Percentiles rank a stretch among this genome's conserved stretches.
Conservation (phyloP, 768 basidiomycete species). For the Heimioporus sp. region DNA sequence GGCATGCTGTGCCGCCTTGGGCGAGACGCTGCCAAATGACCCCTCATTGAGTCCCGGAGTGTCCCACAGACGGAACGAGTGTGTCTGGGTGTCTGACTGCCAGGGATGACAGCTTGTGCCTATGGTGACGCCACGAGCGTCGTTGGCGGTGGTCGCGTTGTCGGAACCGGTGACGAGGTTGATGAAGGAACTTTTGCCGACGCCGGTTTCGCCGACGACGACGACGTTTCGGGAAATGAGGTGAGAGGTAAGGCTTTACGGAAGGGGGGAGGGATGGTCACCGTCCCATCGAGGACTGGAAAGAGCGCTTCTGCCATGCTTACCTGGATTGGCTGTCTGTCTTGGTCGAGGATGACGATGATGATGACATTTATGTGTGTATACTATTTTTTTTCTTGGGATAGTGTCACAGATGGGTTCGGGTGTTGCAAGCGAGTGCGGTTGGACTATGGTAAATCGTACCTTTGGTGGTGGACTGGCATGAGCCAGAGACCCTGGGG, state of each 20-base stretch:
- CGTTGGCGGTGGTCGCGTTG: constrained; percentile 19
- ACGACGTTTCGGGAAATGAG: constrained; percentile 19
- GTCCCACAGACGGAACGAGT: constrained; percentile 23
- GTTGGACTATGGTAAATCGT: not conserved
- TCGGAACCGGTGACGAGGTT: constrained; percentile 17
- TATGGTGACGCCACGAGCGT: constrained; percentile 22
- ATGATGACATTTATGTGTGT: not conserved
- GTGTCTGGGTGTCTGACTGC: constrained; percentile 16
- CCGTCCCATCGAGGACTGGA: not conserved
- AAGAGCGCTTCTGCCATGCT: not conserved
- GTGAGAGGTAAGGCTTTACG: not conserved
- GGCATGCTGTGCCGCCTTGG: constrained; percentile 17
- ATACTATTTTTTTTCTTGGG: not conserved
- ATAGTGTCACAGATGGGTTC: not conserved
- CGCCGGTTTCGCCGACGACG: constrained; percentile 24
- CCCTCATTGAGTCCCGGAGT: constrained; percentile 24
- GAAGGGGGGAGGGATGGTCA: too few species aligned
- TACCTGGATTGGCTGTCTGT: constrained; percentile 7
- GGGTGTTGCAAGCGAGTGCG: not conserved
- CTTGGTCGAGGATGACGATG: constrained; percentile 6
- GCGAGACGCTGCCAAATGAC: constrained; percentile 22
- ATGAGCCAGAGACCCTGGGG: not conserved
- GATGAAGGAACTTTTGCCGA: constrained; percentile 27
- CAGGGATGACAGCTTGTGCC: constrained; percentile 9
- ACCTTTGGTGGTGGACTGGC: not conserved